phyloP scores from a whole-genome alignment of 495 filamentous ascomycete species.

The Neurospora sp. region DNA sequence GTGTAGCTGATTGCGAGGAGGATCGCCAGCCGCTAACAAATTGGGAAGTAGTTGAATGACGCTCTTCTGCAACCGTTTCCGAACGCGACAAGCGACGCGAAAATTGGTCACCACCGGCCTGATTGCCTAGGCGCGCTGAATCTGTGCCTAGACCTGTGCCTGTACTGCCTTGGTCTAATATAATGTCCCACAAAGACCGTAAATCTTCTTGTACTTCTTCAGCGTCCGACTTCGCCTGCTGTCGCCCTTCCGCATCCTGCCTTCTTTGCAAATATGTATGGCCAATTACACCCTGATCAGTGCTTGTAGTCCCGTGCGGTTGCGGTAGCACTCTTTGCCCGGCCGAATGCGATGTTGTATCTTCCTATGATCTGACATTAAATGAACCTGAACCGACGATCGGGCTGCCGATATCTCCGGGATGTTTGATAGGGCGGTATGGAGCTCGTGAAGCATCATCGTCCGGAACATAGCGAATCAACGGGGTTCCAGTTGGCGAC shows the following conservation, averaged over 20 bases:
- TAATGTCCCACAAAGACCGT: not conserved
- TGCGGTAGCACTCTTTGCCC: slow-evolving; percentile 9
- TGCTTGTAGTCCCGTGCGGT: not conserved
- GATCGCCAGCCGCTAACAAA: not conserved
- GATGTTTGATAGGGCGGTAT: slow-evolving; percentile 34
- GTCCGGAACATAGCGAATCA: slow-evolving; percentile 47
- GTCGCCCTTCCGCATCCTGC: not conserved
- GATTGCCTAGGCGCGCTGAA: not conserved
- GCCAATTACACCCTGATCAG: not conserved
- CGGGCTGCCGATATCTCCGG: slow-evolving; percentile 46
- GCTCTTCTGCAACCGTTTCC: not conserved
- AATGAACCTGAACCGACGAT: slow-evolving; percentile 12
- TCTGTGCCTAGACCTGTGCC: not conserved
- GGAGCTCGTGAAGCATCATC: slow-evolving; percentile 16
- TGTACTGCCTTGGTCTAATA: not conserved
- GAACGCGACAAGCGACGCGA: not conserved
- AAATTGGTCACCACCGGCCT: not conserved
- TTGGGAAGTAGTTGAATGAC: not conserved
- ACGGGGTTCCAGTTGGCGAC: slow-evolving; percentile 37
- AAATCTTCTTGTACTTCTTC: not conserved
- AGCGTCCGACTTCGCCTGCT: not conserved
- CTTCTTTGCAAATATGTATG: not conserved
- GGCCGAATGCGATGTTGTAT: not conserved
- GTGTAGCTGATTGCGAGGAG: not conserved
- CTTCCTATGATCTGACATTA: slow-evolving; percentile 4